phyloP scores from a whole-genome alignment of 441 rosid species.

The Gossypium schwendimanii region DNA sequence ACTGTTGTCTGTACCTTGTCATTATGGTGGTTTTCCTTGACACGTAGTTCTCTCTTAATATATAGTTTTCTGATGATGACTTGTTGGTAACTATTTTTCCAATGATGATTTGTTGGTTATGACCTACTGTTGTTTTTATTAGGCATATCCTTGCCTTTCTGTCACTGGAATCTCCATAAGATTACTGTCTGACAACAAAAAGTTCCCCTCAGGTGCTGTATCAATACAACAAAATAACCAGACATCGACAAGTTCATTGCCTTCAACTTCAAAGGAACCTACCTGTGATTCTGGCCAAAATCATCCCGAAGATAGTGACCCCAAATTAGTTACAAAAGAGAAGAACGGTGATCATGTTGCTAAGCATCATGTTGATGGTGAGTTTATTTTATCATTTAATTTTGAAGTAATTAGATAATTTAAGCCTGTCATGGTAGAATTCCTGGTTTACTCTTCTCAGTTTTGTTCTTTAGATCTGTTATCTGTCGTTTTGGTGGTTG shows the following conservation, averaged over 20 bases:
- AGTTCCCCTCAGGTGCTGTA: constrained; percentile 18
- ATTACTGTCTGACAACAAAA: not conserved
- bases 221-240: constrained; percentile 10
- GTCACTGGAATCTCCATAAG: not conserved
- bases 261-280: constrained; percentile 20
- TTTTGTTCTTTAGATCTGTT: not conserved
- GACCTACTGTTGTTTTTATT: not conserved
- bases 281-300: constrained; percentile 12
- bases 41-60: not conserved
- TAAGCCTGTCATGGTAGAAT: not conserved
- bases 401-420: not conserved
- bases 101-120: not conserved
- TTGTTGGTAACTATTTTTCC: no score
- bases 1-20: not conserved
- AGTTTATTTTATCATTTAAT: constrained; percentile 13
- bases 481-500: not conserved
- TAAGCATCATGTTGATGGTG: constrained; percentile 24
- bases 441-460: not conserved
- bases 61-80: not conserved
- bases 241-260: constrained; percentile 10
- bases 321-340: constrained; percentile 21
- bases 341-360: constrained; percentile 21
- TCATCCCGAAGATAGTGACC: constrained; percentile 19
- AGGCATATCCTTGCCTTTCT: not conserved
- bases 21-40: not conserved